Percentiles rank a stretch among this genome's conserved stretches.
These are phyloP conservation scores for Aspergillus jensenii DNA, from an alignment of 2,329 filamentous ascomycete species.

Conservation along the genomic window DNA sequence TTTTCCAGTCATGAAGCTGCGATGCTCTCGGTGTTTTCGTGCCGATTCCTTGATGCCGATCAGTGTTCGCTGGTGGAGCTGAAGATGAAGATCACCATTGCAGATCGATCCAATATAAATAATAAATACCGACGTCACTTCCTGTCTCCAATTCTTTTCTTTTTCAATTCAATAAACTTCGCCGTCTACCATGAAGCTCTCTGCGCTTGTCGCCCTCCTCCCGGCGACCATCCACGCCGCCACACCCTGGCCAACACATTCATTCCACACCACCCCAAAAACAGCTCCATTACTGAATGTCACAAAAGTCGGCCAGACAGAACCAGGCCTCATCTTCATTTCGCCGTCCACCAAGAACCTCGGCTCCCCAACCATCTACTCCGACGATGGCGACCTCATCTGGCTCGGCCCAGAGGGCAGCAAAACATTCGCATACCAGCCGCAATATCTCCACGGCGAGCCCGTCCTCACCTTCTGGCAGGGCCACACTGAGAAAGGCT, in stretches of 20 bases:
- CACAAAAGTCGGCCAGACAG: neutral
- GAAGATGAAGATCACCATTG: no score
- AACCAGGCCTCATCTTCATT: neutral
- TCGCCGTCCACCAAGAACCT: neutral
- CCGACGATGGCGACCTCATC: slow-evolving; percentile 26
- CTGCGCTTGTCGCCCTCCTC: neutral
- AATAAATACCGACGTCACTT: no score
- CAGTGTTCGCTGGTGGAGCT: no score
- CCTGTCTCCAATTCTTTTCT: no score
- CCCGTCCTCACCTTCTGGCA: slow-evolving; percentile 29
- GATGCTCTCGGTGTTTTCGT: no score
- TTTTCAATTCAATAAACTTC: neutral
- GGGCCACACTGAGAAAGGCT: slow-evolving; percentile 17
- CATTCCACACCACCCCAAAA: neutral
- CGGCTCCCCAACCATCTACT: neutral
- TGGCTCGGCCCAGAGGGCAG: slow-evolving; percentile 22
- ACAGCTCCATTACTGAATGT: neutral
- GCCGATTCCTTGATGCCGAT: no score
- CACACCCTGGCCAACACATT: neutral
- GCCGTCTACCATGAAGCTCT: neutral
- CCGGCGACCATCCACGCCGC: neutral
- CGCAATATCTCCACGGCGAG: slow-evolving; percentile 20
- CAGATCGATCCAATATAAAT: no score
- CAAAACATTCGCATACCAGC: slow-evolving; percentile 16
- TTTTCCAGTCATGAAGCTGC: no score